These are phyloP conservation scores for Ashbya aceris DNA, from an alignment of 1,139 yeast genomes.

Conservation along the genomic window DNA sequence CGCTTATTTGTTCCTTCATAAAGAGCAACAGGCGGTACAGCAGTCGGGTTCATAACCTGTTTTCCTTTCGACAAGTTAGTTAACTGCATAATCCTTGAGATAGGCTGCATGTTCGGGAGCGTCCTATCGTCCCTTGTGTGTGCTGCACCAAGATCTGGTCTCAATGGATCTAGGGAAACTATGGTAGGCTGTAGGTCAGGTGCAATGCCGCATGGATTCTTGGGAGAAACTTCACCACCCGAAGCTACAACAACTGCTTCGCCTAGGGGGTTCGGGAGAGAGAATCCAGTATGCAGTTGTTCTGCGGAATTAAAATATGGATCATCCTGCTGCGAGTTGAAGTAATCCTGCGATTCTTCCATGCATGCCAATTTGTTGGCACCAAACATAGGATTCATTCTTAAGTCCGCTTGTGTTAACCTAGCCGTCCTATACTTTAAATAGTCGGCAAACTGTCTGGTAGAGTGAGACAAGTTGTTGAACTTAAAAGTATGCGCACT, in stretches of 20 bases:
- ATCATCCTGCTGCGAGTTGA: constrained; percentile 17
- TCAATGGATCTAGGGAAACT: no score
- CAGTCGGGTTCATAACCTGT: not conserved
- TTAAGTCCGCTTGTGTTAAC: not conserved
- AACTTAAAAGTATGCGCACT: constrained; percentile 13
- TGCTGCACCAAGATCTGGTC: no score
- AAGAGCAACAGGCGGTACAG: not conserved
- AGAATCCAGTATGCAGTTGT: not conserved
- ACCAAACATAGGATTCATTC: constrained; percentile 13
- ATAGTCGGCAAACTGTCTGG: constrained; percentile 7
- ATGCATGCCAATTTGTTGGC: constrained; percentile 2
- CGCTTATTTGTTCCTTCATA: not conserved
- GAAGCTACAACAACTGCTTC: no score
- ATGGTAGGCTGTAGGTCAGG: no score
- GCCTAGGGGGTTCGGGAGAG: not conserved
- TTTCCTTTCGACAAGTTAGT: not conserved
- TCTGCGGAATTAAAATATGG: not conserved
- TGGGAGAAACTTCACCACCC: no score
- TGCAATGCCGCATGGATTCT: no score
- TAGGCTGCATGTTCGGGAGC: no score
- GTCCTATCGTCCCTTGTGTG: no score
- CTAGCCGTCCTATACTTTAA: constrained; percentile 7
- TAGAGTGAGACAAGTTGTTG: constrained; percentile 11
- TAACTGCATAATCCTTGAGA: no score
- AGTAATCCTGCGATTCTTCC: constrained; percentile 17